Percentiles rank a stretch among this genome's conserved stretches.
Conservation (phyloP, 116 monocot species). For the Trichopus zeylanicus region DNA sequence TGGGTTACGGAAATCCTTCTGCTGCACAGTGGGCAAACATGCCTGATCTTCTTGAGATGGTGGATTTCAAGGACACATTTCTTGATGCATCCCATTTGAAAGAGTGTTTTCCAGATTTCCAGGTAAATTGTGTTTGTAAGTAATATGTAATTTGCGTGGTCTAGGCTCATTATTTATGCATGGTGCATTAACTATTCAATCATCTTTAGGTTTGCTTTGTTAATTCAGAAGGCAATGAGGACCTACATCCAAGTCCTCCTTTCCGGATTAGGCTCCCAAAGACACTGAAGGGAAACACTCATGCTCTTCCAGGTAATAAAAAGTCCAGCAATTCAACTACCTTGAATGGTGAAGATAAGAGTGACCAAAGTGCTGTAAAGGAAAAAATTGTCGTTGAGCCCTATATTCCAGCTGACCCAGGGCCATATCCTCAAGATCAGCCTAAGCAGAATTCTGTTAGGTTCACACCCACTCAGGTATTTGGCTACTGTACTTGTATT, state of each 20-base stretch:
- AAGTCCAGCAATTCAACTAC: slow-evolving; percentile 13
- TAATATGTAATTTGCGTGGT: too few species aligned
- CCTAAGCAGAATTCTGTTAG: slow-evolving; percentile 93
- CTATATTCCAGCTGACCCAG: slow-evolving; percentile 90
- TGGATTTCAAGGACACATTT: slow-evolving; percentile 99
- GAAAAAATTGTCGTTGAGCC: slow-evolving; percentile 72
- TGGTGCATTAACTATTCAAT: too few species aligned
- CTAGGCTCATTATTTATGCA: too few species aligned
- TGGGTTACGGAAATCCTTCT: slow-evolving; percentile 99
- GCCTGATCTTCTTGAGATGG: slow-evolving; percentile 87
- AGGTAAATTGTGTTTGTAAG: slow-evolving; percentile 33
- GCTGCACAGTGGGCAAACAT: slow-evolving; percentile 99
- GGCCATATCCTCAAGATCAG: slow-evolving; percentile 96
- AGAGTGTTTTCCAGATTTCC: slow-evolving; percentile 70
- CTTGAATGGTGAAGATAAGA: slow-evolving; percentile 15
- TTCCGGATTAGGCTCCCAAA: slow-evolving; percentile 78
- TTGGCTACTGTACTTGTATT: background rate
- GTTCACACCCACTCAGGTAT: slow-evolving; percentile 97
- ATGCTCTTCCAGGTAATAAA: slow-evolving; percentile 75
- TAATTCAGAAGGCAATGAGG: slow-evolving; percentile 44
- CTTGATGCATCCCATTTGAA: slow-evolving; percentile 77
- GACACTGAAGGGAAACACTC: slow-evolving; percentile 46
- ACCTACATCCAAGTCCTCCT: slow-evolving; percentile 58
- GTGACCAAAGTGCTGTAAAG: slow-evolving; percentile 22
- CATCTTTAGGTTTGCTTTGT: slow-evolving; percentile 72